These are phyloP conservation scores for Plasmodiophora brassicae DNA, from an alignment of 208 protist species.

Conservation along the genomic window DNA sequence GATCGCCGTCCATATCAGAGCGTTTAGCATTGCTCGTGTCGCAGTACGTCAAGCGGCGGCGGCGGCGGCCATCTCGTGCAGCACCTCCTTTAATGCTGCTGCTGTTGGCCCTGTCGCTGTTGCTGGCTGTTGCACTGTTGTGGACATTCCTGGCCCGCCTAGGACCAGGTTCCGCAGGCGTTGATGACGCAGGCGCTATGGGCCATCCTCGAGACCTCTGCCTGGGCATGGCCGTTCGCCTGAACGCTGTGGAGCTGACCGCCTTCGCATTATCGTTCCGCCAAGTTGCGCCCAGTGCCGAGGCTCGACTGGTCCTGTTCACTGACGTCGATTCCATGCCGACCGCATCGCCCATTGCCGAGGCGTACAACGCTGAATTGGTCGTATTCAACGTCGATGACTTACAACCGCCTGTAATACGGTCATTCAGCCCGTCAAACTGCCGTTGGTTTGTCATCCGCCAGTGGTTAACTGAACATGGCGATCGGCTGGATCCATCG, in stretches of 20 bases:
- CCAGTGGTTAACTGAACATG: background rate
- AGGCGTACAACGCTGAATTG: background rate
- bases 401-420: background rate
- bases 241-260: background rate
- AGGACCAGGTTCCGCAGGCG: no score
- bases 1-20: no score
- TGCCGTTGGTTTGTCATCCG: background rate
- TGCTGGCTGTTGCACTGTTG: no score
- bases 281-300: background rate
- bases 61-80: no score
- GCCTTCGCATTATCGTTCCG: background rate
- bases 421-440: background rate
- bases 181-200: no score
- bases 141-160: no score
- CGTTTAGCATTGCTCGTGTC: no score
- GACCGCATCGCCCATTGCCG: background rate
- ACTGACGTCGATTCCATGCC: background rate
- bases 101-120: no score
- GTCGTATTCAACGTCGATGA: background rate
- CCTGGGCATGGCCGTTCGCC: background rate
- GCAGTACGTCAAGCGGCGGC: no score
- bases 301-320: background rate
- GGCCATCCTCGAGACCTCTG: background rate
- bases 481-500: background rate
- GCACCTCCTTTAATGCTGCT: no score